Evolutionary conservation across 192 early-diverging fungal species (phyloP).

Genomic region (Allomyces arbusculus): DNA sequence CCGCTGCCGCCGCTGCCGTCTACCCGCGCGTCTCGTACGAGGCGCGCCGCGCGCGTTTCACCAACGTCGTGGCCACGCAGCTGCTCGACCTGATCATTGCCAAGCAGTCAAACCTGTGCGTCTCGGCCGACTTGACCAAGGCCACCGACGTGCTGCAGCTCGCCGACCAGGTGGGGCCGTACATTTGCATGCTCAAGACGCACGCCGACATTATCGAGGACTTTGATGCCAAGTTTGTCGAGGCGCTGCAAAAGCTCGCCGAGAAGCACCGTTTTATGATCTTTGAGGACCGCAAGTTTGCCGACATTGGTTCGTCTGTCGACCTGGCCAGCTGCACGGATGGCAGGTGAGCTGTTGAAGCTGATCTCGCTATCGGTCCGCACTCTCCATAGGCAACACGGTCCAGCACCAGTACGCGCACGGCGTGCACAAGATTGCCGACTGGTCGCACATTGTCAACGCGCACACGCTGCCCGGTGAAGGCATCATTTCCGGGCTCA

Average conservation of each 20-base stretch:
- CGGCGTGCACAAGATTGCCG: slow-evolving; percentile 79
- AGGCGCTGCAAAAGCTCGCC: slow-evolving; percentile 47
- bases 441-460: slow-evolving; percentile 93
- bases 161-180: slow-evolving; percentile 77
- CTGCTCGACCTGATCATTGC: slow-evolving; percentile 66
- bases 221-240: slow-evolving; percentile 72
- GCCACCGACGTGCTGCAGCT: slow-evolving; percentile 72
- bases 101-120: slow-evolving; percentile 77
- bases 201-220: slow-evolving; percentile 87
- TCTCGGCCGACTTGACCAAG: slow-evolving; percentile 75
- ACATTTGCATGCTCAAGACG: slow-evolving; percentile 91
- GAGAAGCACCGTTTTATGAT: slow-evolving; percentile 85
- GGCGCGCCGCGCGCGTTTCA: background rate
- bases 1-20: no score
- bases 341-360: no score
- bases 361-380: slow-evolving; percentile 4
- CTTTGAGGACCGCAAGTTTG: slow-evolving; percentile 98
- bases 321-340: background rate
- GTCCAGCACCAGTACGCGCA: slow-evolving; percentile 84
- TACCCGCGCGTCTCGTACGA: no score
- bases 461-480: slow-evolving; percentile 86
- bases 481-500: slow-evolving; percentile 82
- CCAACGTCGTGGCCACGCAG: slow-evolving; percentile 51
- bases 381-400: slow-evolving; percentile 50
- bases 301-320: slow-evolving; percentile 60